Conservation (phyloP, 257 asterid genomes). For the Solanum neorickii region DNA sequence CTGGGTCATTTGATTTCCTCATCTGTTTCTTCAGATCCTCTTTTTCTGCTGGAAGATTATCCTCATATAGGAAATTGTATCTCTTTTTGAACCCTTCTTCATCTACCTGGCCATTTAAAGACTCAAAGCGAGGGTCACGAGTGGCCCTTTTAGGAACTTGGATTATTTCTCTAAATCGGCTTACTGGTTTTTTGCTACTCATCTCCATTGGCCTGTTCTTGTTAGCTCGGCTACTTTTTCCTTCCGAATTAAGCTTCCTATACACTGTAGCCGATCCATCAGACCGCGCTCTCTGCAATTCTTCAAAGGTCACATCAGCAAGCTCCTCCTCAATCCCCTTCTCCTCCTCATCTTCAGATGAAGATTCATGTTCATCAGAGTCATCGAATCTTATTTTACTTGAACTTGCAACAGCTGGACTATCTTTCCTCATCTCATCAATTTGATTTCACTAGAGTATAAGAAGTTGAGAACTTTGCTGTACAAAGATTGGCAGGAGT, state of each 20-base stretch:
- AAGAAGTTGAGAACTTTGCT: background rate
- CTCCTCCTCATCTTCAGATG: conserved; percentile 58
- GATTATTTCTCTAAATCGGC: conserved; percentile 40
- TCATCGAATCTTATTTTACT: conserved; percentile 44
- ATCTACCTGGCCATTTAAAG: conserved; percentile 58
- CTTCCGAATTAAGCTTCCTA: conserved; percentile 33
- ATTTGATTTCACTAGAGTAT: background rate
- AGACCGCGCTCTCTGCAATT: conserved; percentile 72
- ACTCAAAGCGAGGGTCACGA: conserved; percentile 94
- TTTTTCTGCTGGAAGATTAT: conserved; percentile 73
- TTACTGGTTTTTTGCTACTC: conserved; percentile 78
- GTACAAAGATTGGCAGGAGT: background rate
- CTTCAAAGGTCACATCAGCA: conserved; percentile 86
- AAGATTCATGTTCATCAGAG: conserved; percentile 13
- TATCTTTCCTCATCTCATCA: conserved; percentile 20
- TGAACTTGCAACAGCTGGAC: conserved; percentile 19
- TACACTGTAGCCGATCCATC: conserved; percentile 70
- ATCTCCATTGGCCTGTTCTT: conserved; percentile 96
- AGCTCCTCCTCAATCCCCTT: conserved; percentile 54
- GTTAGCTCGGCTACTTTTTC: conserved; percentile 59
- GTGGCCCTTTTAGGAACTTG: conserved; percentile 78
- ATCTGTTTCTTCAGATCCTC: conserved; percentile 19
- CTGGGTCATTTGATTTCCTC: background rate
- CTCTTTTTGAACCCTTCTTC: conserved; percentile 91
- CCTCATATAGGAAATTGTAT: conserved; percentile 64